phyloP scores from a whole-genome alignment of 2,329 filamentous ascomycete species.

The Aspergillus sclerotialis region DNA sequence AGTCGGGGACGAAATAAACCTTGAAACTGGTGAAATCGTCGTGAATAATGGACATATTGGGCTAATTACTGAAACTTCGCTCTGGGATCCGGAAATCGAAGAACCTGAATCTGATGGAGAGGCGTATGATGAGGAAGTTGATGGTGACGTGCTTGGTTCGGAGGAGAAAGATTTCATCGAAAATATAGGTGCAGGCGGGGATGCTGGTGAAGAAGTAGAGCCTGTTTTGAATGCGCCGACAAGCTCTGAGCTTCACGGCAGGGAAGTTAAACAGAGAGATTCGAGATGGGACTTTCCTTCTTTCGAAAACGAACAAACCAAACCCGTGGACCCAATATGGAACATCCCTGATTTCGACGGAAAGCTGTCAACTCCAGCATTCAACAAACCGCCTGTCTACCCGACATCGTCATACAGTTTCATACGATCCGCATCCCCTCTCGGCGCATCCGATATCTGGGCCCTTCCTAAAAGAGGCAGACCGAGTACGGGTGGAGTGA shows the following conservation, averaged over 20 bases:
- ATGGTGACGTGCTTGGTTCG: too few relatives aligned
- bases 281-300: too few relatives aligned
- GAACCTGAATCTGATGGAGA: conserved; percentile 5
- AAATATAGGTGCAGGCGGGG: too few relatives aligned
- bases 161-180: too few relatives aligned
- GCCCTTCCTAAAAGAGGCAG: conserved; percentile 20
- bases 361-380: conserved; percentile 18
- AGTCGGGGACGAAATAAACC: conserved; percentile 82
- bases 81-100: too few relatives aligned
- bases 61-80: too few relatives aligned
- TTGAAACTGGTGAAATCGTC: conserved; percentile 72
- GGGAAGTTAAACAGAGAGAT: too few relatives aligned
- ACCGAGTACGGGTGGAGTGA: conserved; percentile 14
- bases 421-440: conserved; percentile 24
- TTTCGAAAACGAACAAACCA: too few relatives aligned
- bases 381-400: conserved; percentile 11
- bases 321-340: conserved; percentile 21
- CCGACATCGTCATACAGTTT: conserved; percentile 3
- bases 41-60: conserved; percentile 83
- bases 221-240: too few relatives aligned
- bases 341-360: conserved; percentile 22
- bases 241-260: too few relatives aligned
- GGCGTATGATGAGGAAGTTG: too few relatives aligned
- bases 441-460: conserved; percentile 32
- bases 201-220: conserved; percentile 4